Evolutionary conservation across 176 grass and related monocot species (phyloP), one percentile per base, ranked within the genome.

Genomic region (Urochloa ruziziensis): DNA sequence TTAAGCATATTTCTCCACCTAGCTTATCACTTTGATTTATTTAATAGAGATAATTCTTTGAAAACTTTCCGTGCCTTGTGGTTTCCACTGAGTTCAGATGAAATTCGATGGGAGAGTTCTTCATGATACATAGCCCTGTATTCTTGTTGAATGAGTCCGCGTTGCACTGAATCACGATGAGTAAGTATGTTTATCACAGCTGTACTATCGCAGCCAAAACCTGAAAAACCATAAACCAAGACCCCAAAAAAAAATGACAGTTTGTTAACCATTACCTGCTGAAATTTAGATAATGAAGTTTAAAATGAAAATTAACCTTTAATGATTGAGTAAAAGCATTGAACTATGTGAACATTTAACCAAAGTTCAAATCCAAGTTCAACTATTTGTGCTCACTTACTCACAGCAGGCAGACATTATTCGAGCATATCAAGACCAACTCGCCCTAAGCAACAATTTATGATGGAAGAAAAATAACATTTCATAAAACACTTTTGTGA

Each of bases 141-240:
- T 88, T 99, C 97, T 48, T 99, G 97, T 85, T 99, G 97, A 94
- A 99, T 99, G n/a, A 88, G 61, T 60, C 77, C 49, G 6, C 91
- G 91, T 74, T 99, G 93, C 64, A 91, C 87, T 19, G 93, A 67
- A 88, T 99, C 97, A 12, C 97, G 91, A 33, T 99, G 97, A 67
- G 93, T 84, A 94, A 99, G 85, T 92, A 99, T 96, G 58, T 89
- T 90, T 86, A 87, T 74, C 72, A 99, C 83, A 79, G 83, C 15
- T 56, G 89, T 81, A 92, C 73, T 96, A 46, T 99, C 97, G 56
- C 87, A 99, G 25, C 93, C 97, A 71, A 99, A 92, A 30, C 97
- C 97, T 99, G 83, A 25, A 75, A 47, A 56, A 67, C 48, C 85
- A 23, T 82, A 18, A 73, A 72, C 60, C 15, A 84, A 62, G 67